phyloP scores from a whole-genome alignment of 345 rosid species.

The Corchorus olitorius region DNA sequence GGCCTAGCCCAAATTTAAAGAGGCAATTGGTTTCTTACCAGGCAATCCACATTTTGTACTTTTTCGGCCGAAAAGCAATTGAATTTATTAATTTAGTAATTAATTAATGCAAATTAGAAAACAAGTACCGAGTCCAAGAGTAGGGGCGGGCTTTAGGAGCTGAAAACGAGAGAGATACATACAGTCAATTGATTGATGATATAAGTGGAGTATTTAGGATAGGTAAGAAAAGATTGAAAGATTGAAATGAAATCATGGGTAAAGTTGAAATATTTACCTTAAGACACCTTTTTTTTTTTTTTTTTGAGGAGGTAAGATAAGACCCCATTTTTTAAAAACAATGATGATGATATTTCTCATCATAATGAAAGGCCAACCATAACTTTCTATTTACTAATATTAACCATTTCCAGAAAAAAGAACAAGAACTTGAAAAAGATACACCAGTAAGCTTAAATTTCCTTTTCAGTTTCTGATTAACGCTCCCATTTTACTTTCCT shows the following conservation, averaged over 20 bases:
- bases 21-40: neutral
- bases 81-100: too few species aligned
- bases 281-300: neutral
- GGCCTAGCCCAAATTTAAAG: neutral
- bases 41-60: neutral
- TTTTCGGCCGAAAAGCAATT: neutral
- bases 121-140: too few species aligned
- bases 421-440: neutral
- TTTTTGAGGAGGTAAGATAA: too few species aligned
- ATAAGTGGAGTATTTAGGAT: too few species aligned
- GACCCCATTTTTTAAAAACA: too few species aligned
- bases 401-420: neutral
- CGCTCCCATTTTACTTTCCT: too few species aligned
- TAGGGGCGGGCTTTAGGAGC: too few species aligned
- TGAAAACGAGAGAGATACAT: too few species aligned
- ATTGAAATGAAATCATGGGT: neutral
- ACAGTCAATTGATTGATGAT: too few species aligned
- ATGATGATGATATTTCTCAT: too few species aligned
- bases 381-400: neutral
- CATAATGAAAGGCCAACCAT: neutral
- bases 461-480: neutral
- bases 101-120: neutral
- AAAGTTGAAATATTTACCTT: neutral
- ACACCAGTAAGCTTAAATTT: too few species aligned
- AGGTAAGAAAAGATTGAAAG: neutral